Evolutionary conservation across 2,329 filamentous ascomycete genomes (phyloP).

Genomic region (Fonsecaea pedrosoi): DNA sequence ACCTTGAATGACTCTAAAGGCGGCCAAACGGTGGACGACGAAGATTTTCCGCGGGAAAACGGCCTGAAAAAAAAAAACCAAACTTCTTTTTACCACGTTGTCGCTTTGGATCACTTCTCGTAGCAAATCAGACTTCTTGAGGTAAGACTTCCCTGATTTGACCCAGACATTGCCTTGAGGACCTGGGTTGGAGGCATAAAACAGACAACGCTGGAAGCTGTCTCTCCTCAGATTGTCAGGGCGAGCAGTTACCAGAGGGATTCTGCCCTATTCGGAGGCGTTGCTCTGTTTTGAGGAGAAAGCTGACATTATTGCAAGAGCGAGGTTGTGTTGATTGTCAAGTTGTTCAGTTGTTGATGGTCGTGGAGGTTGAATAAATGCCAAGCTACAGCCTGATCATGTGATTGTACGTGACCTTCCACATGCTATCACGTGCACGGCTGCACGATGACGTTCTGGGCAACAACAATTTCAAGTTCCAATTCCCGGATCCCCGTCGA

Average conservation of each 20-base stretch:
- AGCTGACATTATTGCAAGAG: background rate
- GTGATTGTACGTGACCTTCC: background rate
- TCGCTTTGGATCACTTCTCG: background rate
- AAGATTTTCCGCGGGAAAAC: background rate
- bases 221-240: background rate
- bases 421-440: background rate
- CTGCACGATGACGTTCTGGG: background rate
- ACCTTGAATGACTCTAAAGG: background rate
- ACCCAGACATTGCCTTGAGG: background rate
- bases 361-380: background rate
- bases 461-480: conserved; percentile 3
- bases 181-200: background rate
- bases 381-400: background rate
- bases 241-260: background rate
- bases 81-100: background rate
- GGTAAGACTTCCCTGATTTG: background rate
- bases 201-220: background rate
- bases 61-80: background rate
- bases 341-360: background rate
- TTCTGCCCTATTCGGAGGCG: background rate
- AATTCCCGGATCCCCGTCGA: conserved; percentile 6
- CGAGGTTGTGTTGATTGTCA: background rate
- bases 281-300: background rate
- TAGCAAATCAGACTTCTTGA: background rate
- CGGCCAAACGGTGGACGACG: background rate